Evolutionary conservation across 2,329 filamentous ascomycete species (phyloP), one percentile per base, ranked within the genome.

Genomic region (Apiospora rasikravindrae): DNA sequence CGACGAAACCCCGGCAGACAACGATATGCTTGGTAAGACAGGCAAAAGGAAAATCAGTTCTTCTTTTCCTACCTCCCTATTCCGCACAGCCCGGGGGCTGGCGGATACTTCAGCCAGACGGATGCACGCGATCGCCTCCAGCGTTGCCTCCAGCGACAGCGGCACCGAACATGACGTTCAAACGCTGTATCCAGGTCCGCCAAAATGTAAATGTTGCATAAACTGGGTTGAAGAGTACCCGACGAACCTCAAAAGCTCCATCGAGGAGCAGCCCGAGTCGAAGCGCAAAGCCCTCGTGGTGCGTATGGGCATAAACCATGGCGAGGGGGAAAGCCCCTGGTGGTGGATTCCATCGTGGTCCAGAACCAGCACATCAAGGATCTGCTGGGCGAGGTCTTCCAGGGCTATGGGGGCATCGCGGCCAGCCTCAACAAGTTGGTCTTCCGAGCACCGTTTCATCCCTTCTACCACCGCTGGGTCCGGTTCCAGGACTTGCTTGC

Each of bases 381-480:
- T 2, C 84, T 89, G 5, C 83, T 93, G 0, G 82, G 82, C 19
- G 83, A 86, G 13, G 84, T 92, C 10, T 83, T 92, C 33, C 80
- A 84, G 0, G 87, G 84, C 8, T 92, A 92, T 72, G 88, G 89
- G 0, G 90, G 90, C 0, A 83, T 93, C 40, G 88, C 88, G 3
- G 86, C 88, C 45, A 85, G 84, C 13, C 82, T 93, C 40, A 85
- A 89, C n/a, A 85, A 89, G 1, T 82, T 93, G 1, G 88, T 89
- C 71, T 92, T 93, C 73, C 78, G 82, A 7, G 86, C 86, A 0
- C 89, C 89, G 0, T 93, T 93, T 73, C 83, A 88, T 75, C 88
- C 89, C 0, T 88, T 94, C 68, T 88, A 93, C 57, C 90, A 94
- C 80, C 86, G 91, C 42, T 93, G 91, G 90, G 81, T 84, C 1